Percentiles rank a stretch among this genome's conserved stretches.
Evolutionary conservation across 176 grass and related monocot species (phyloP).

Genomic region (bread wheat (Triticum aestivum)): IWGSC_CS_RefSeq_v2.1 NC_057806.1:672353785-672354284

Average conservation of each 20-base stretch:
- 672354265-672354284: background rate
- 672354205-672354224: background rate
- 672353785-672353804: conserved; percentile 35
- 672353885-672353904: background rate
- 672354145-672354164: background rate
- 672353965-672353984: background rate
- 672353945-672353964: background rate
- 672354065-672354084: background rate
- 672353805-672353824: background rate
- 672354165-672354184: background rate
- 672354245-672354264: background rate
- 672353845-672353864: background rate
- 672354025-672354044: background rate
- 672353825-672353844: conserved; percentile 16
- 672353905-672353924: background rate
- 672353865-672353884: background rate
- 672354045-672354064: background rate
- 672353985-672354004: background rate
- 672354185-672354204: background rate
- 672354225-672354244: background rate
- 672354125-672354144: background rate
- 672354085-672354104: background rate
- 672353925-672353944: background rate
- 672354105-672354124: background rate
- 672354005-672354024: background rate